Percentiles rank a stretch among this genome's conserved stretches.
Evolutionary conservation across 352 stramenopile genomes (phyloP).

Genomic region (Halophytophthora batemanensis): DNA sequence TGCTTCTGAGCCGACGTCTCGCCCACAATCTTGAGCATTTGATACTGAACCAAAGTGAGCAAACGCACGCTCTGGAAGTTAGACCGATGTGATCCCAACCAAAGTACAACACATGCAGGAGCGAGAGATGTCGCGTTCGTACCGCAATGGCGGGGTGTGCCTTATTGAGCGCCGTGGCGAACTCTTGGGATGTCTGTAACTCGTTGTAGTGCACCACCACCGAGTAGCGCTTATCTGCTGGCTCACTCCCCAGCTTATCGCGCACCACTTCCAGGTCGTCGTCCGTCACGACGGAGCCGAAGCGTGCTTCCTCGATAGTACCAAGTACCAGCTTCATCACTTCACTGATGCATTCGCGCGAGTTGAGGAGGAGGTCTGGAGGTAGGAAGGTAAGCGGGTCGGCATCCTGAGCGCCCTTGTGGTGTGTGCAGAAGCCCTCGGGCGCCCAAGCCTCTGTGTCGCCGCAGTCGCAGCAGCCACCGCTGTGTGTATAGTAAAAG

Average conservation of each 20-base stretch:
- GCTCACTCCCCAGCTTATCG: constrained; percentile 46
- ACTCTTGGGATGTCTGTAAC: constrained; percentile 87
- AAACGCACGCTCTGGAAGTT: constrained; percentile 2
- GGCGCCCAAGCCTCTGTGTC: constrained; percentile 96
- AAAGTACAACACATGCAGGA: neutral
- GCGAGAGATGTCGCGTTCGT: constrained; percentile 21
- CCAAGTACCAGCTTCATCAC: constrained; percentile 66
- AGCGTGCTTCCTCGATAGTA: constrained; percentile 62
- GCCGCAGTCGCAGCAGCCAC: constrained; percentile 98
- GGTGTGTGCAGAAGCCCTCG: constrained; percentile 92
- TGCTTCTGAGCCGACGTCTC: constrained; percentile 78
- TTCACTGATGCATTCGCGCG: constrained; percentile 58
- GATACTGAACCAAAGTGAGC: constrained; percentile 38
- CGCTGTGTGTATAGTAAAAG: constrained; percentile 94
- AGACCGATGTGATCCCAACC: neutral
- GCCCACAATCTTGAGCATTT: constrained; percentile 78
- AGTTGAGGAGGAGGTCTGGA: constrained; percentile 49
- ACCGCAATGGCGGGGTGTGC: constrained; percentile 67
- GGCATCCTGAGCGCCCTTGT: constrained; percentile 86
- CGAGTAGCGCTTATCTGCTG: constrained; percentile 70
- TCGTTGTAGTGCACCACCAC: constrained; percentile 94
- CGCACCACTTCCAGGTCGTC: constrained; percentile 47
- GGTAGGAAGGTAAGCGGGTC: constrained; percentile 59
- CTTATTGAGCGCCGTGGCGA: constrained; percentile 67
- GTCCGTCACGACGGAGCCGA: constrained; percentile 51